Conservation (phyloP, 139 green algal species). For the Asterochloris erici region DNA sequence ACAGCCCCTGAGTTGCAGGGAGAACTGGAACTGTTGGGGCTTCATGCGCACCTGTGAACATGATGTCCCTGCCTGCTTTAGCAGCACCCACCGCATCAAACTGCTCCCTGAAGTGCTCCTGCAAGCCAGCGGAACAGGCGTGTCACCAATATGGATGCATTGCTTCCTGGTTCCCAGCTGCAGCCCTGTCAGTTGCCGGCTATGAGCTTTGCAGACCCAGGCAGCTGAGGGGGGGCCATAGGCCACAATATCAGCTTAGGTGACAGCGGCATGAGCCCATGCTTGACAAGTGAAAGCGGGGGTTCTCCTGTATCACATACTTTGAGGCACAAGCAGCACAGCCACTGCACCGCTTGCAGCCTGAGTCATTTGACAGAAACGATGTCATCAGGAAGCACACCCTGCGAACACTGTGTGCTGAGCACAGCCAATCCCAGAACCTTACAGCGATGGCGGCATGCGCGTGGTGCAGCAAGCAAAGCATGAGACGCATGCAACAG, state of each 20-base stretch:
- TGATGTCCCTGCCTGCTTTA: constrained; percentile 47
- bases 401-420: constrained; percentile 59
- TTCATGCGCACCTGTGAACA: constrained; percentile 59
- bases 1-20: too few relatives aligned
- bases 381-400: background rate
- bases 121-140: background rate
- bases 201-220: too few relatives aligned
- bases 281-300: too few relatives aligned
- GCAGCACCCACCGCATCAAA: constrained; percentile 69
- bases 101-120: constrained; percentile 32
- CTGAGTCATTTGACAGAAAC: background rate
- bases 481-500: background rate
- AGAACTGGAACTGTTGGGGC: background rate
- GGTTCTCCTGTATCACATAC: too few relatives aligned
- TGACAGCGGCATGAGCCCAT: too few relatives aligned
- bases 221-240: too few relatives aligned
- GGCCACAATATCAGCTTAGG: too few relatives aligned
- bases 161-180: too few relatives aligned
- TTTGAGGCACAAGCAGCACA: background rate
- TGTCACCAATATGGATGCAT: too few relatives aligned
- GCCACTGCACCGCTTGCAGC: background rate
- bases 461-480: constrained; percentile 44
- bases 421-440: constrained; percentile 55
- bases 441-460: constrained; percentile 97
- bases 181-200: too few relatives aligned